Evolutionary conservation across 139 green algal species (phyloP).

Genomic region (Protoeuglena noctilucae): DNA sequence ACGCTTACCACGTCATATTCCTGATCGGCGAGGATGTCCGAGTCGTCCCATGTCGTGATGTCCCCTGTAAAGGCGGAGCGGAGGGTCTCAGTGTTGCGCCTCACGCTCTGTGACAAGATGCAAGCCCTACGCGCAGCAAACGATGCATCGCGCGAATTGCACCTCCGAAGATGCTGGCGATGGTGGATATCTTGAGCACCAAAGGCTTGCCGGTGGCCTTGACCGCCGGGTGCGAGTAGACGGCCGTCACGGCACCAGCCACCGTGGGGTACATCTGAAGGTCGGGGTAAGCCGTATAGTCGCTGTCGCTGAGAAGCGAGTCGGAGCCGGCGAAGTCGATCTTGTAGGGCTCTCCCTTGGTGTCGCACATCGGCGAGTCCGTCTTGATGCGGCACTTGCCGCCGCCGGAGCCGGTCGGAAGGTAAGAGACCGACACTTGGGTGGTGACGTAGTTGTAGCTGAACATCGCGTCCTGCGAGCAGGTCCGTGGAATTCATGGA

Average conservation of each 20-base stretch:
- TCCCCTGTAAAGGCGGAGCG: background rate
- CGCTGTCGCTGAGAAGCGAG: background rate
- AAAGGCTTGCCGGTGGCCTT: background rate
- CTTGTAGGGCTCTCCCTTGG: background rate
- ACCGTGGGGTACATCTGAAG: slow-evolving; percentile 3
- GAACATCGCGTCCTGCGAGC: slow-evolving; percentile 2
- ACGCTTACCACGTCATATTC: no score
- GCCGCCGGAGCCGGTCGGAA: background rate
- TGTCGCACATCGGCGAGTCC: background rate
- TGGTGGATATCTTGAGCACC: background rate
- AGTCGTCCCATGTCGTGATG: background rate
- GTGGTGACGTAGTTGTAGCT: background rate
- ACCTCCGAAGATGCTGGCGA: background rate
- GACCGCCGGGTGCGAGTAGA: background rate
- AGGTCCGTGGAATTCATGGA: no score
- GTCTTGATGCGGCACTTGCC: background rate
- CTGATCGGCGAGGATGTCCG: background rate
- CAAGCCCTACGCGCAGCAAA: background rate
- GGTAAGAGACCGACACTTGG: background rate
- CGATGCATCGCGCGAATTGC: background rate
- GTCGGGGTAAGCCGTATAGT: background rate
- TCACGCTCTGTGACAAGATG: background rate
- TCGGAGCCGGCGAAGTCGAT: slow-evolving; percentile 1
- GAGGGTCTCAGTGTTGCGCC: background rate
- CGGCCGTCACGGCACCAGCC: no score